Conservation (phyloP, 306 rosid species). For the Senna siamea region DNA sequence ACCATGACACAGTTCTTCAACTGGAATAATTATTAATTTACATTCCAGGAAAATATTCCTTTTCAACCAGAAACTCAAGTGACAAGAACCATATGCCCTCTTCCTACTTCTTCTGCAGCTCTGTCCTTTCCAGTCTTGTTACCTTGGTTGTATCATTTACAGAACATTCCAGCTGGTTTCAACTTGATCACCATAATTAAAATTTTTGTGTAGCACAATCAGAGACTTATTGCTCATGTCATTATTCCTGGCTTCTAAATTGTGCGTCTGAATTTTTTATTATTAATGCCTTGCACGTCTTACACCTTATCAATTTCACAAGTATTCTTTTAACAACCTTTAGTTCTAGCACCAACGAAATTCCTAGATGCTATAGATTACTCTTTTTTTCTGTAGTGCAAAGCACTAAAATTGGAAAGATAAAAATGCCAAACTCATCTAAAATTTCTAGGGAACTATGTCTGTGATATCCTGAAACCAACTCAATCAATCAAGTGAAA, state of each 20-base stretch:
- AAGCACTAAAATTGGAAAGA: neutral
- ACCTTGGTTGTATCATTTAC: neutral
- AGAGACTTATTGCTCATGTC: slow-evolving; percentile 25
- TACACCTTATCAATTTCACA: no score
- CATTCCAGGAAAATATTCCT: neutral
- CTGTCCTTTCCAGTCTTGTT: slow-evolving; percentile 18
- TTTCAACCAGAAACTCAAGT: neutral
- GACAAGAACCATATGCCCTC: slow-evolving; percentile 9
- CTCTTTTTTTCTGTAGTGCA: no score
- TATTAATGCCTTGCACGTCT: no score
- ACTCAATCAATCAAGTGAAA: slow-evolving; percentile 20
- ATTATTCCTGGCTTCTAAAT: neutral
- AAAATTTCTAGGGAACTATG: slow-evolving; percentile 6
- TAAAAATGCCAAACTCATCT: slow-evolving; percentile 10
- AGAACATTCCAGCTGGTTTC: slow-evolving; percentile 13
- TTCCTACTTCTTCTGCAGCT: slow-evolving; percentile 2
- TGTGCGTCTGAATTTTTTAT: no score
- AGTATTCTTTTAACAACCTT: no score
- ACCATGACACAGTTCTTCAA: no score
- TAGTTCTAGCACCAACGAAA: no score
- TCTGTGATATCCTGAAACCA: slow-evolving; percentile 22
- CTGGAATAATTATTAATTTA: no score
- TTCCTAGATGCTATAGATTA: no score
- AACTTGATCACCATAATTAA: slow-evolving; percentile 3
- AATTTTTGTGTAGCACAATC: slow-evolving; percentile 9